Base-by-base conservation (phyloP, 768 basidiomycete genomes). In the Boletus patriciae region DNA sequence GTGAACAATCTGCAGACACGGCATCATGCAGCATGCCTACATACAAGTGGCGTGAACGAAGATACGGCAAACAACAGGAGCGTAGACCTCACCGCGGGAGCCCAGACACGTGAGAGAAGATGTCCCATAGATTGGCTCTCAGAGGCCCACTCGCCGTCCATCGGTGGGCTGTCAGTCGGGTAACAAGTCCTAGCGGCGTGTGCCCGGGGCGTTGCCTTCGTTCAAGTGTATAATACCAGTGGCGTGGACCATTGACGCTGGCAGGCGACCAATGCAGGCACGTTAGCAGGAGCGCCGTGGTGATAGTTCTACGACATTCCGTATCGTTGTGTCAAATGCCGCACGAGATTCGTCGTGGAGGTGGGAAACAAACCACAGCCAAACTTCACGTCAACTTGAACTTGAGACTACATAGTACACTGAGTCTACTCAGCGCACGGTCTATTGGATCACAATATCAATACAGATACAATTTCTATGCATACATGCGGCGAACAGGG, bases 91-190 rank as follows among this genome's bases (percentile, higher is more conserved):
- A 77, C 77, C 74, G 63, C 3, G 70, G 68, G 12, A 81, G 5
- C 7, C 79, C 80, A 31, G 76, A 72, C 11, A 74, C 66, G 27
- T 79, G 79, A 4, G 77, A 66, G 18, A 79, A 57, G 1, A 74
- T 66, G 55, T 80, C 79, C 6, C 66, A 62, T 12, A 80, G 11
- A 44, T 68, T 74, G 0, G 73, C 73, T 50, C 66, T 69, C 59
- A 16, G 64, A 73, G 0, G 78, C 76, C 71, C 73, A 77, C 9
- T 29, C 59, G 58, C 81, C 77, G n/a, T n/a, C 61, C 25, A 25
- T 25, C n/a, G n/a, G 68, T 67, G 18, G 80, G 70, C 52, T 61
- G 48, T 79, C 80, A 82, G 13, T 67, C 70, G 0, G 77, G 77
- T 2, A 81, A 65, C 7, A 79, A 15, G 40, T 76, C 74, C 25